Conservation (phyloP, 805 yeast genomes). For the Allodekkera sacchari region DNA sequence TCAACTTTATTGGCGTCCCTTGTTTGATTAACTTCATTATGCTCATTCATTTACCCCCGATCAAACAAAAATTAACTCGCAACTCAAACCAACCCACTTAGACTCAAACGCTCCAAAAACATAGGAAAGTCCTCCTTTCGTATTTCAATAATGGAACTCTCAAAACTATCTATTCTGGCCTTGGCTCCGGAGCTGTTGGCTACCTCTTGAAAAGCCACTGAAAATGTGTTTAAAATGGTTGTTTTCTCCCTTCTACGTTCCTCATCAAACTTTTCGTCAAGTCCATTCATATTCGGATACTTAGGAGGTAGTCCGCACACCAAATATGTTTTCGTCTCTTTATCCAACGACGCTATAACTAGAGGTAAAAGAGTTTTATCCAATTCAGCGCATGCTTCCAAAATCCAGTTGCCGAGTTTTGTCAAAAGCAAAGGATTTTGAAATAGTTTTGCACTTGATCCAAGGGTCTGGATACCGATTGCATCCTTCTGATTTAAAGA, state of each 20-base stretch:
- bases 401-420: conserved; percentile 82
- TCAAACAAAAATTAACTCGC: too few species aligned
- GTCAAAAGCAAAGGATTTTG: conserved; percentile 80
- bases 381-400: conserved; percentile 81
- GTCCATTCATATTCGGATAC: conserved; percentile 41
- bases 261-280: conserved; percentile 21
- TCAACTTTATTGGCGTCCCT: too few species aligned
- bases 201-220: conserved; percentile 84
- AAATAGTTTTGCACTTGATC: conserved; percentile 69
- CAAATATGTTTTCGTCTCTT: conserved; percentile 63
- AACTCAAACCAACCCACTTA: conserved; percentile 49
- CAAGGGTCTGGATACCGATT: conserved; percentile 23
- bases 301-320: conserved; percentile 88
- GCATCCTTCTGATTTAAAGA: conserved; percentile 17
- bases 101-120: conserved; percentile 74
- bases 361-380: conserved; percentile 66
- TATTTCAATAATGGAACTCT: conserved; percentile 86
- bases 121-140: conserved; percentile 81
- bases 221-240: conserved; percentile 68
- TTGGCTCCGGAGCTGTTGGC: conserved; percentile 80
- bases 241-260: conserved; percentile 27
- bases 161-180: conserved; percentile 89
- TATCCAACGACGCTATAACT: conserved; percentile 78
- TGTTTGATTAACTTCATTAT: too few species aligned
- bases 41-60: too few species aligned